phyloP scores from a whole-genome alignment of 1,139 yeast genomes.

The Magnusiomyces tetraspermus region DNA sequence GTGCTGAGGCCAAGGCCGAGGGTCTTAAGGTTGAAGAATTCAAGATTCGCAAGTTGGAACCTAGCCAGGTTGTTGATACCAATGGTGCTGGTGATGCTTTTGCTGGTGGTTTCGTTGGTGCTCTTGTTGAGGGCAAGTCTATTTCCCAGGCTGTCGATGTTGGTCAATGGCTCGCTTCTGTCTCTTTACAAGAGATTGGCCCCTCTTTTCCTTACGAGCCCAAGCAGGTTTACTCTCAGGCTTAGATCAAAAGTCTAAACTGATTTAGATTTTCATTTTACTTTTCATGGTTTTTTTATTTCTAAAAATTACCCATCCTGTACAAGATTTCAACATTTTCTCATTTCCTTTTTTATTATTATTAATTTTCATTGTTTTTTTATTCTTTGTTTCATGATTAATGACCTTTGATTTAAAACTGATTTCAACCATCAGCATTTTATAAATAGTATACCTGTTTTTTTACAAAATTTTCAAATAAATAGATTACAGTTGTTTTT shows the following conservation, averaged over 20 bases:
- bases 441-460: neutral
- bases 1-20: slow-evolving; percentile 38
- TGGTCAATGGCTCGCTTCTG: slow-evolving; percentile 96
- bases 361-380: neutral
- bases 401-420: neutral
- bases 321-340: neutral
- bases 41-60: slow-evolving; percentile 64
- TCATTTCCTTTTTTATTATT: neutral
- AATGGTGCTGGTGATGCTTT: slow-evolving; percentile 99
- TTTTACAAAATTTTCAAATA: neutral
- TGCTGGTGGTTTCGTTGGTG: slow-evolving; percentile 95
- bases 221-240: slow-evolving; percentile 43
- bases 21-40: slow-evolving; percentile 42
- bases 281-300: neutral
- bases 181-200: slow-evolving; percentile 87
- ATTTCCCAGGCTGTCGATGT: slow-evolving; percentile 56
- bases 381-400: neutral
- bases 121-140: slow-evolving; percentile 64
- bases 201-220: slow-evolving; percentile 81
- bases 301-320: neutral
- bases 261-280: neutral
- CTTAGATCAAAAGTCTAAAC: neutral
- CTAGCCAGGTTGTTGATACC: slow-evolving; percentile 70
- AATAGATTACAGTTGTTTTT: no score
- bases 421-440: neutral